Base-by-base conservation (phyloP, 495 filamentous ascomycete species). In the Astrothelium macrocarpum region DNA sequence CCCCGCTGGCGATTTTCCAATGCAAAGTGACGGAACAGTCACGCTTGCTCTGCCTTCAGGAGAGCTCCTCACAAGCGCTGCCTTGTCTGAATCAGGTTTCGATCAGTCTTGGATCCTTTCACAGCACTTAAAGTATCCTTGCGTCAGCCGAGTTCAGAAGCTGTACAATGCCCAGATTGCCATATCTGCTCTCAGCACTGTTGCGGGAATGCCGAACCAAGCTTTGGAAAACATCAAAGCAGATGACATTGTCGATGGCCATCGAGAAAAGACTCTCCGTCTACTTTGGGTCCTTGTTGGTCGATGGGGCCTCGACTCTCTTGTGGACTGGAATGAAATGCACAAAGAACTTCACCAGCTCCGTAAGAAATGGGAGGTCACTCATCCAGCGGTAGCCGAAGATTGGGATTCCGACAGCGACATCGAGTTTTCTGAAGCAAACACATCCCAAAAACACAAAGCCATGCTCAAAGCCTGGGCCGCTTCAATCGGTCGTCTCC, bases 231-330 rank as follows among this genome's bases (percentile, higher is more conserved):
- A 73, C n/a, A 67, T 85, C 23, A 77, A 72, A 23, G 77, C 85
- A 1, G 82, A 84, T 53, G 84, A 89, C 46, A 83, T 88, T 45
- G 82, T 88, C 5, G 81, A 88, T 66, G 86, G 86, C 5, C 81
- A 86, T 64, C 80, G 86, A 32, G 86, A 89, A 67, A 87, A 83
- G 72, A 87, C 85, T 1, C 76, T 88, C 23, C 78, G 78, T 1
- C 75, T 89, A 20, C 73, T 89, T 12, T 87, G 84, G 85, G 74
- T 76, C 18, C 74, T 89, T 34, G 79, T 88, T 32, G 79, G 81
- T 32, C 78, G 79, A 68, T 81, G 79, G 75, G 84, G 84, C 10
- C 72, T 87, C 1, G 68, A 74, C 20, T 71, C 71, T 28, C 75
- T 87, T 0, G 74, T 89, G 12, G 80, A 87, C 64, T 82, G 79